Evolutionary conservation across 495 filamentous ascomycete genomes (phyloP).

Genomic region (Oidiodendron maius): DNA sequence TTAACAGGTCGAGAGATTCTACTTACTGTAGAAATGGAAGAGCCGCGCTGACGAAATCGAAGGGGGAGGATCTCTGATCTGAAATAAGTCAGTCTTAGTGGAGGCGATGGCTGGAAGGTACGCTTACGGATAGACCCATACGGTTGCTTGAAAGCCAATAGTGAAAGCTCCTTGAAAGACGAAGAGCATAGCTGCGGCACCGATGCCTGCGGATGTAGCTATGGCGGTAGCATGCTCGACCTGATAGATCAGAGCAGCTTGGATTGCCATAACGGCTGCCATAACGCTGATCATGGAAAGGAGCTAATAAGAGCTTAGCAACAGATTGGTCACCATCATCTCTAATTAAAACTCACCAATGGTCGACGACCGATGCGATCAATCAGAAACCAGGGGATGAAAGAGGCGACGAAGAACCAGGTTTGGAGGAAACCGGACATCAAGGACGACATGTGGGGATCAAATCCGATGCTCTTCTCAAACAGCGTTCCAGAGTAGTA

Average conservation of each 20-base stretch:
- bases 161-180: conserved; percentile 74
- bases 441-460: conserved; percentile 48
- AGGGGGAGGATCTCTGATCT: conserved; percentile 64
- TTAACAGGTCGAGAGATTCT: too few relatives aligned
- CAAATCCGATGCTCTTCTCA: conserved; percentile 46
- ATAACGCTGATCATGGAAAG: conserved; percentile 59
- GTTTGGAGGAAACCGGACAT: conserved; percentile 67
- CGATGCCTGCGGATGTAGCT: conserved; percentile 32
- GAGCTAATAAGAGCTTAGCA: too few relatives aligned
- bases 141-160: conserved; percentile 65
- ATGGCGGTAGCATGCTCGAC: conserved; percentile 24
- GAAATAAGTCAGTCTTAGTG: conserved; percentile 39
- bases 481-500: conserved; percentile 65
- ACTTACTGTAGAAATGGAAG: conserved; percentile 58
- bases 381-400: conserved; percentile 62
- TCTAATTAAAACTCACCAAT: too few relatives aligned
- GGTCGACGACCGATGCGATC: conserved; percentile 23
- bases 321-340: too few relatives aligned
- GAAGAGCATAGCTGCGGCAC: conserved; percentile 56
- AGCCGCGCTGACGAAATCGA: conserved; percentile 65
- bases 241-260: conserved; percentile 45
- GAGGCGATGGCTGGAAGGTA: conserved; percentile 53
- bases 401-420: conserved; percentile 69
- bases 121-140: conserved; percentile 40
- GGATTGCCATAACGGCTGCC: conserved; percentile 60